Conservation (phyloP, 306 rosid genomes). For the Neltuma alba region DNA sequence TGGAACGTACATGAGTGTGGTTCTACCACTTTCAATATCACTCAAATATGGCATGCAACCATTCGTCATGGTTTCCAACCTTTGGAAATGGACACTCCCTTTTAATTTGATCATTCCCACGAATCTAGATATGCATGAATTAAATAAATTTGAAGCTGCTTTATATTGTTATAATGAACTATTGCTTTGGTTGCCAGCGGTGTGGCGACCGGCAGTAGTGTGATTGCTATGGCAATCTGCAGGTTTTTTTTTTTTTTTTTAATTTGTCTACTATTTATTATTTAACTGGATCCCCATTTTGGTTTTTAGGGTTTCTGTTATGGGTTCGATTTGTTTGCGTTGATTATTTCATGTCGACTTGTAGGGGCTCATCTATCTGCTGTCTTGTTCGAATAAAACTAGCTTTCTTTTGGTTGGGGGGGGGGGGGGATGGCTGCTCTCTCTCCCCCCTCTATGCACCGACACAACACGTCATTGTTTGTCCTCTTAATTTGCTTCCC, state of each 20-base stretch:
- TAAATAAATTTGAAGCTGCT: background rate
- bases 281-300: background rate
- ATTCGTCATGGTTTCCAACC: constrained; percentile 12
- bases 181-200: too few species aligned
- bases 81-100: background rate
- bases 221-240: background rate
- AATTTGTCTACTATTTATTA: too few species aligned
- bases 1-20: background rate
- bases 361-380: too few species aligned
- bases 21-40: background rate
- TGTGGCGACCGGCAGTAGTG: too few species aligned
- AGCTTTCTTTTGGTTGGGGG: too few species aligned
- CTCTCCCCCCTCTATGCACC: too few species aligned
- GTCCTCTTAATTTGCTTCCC: too few species aligned
- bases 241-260: too few species aligned
- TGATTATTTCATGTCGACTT: too few species aligned
- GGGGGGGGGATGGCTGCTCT: too few species aligned
- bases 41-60: background rate
- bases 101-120: background rate
- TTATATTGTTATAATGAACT: too few species aligned
- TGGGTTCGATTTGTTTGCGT: background rate
- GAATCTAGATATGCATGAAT: background rate
- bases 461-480: too few species aligned
- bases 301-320: background rate
- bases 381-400: background rate